Conservation (phyloP, 805 yeast genomes). For the Schizosaccharomyces octosporus region DNA sequence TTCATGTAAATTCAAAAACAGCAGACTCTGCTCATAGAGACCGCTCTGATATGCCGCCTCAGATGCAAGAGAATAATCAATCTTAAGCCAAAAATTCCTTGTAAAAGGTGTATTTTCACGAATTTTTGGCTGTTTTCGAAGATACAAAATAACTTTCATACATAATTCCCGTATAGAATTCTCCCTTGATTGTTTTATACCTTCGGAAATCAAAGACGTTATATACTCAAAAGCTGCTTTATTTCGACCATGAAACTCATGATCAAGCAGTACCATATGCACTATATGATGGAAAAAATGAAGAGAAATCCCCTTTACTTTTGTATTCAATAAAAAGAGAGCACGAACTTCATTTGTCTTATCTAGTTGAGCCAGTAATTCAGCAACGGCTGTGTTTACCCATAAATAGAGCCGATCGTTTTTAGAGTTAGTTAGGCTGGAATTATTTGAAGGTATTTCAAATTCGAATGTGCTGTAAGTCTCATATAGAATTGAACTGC, state of each 20-base stretch:
- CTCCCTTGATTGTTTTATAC: background rate
- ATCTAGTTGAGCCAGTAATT: background rate
- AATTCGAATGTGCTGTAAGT: no score
- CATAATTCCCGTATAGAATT: background rate
- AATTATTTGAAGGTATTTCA: no score
- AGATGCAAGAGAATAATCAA: constrained; percentile 9
- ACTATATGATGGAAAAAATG: background rate
- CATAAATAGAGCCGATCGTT: no score
- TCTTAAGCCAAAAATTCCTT: background rate
- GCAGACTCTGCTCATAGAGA: constrained; percentile 14
- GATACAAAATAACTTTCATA: background rate
- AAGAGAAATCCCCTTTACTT: background rate
- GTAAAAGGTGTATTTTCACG: background rate
- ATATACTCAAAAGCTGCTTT: background rate
- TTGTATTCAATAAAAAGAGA: background rate
- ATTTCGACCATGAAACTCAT: background rate
- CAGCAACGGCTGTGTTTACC: no score
- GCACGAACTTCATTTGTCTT: background rate
- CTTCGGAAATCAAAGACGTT: background rate
- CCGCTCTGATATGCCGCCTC: constrained; percentile 10
- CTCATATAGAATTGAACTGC: background rate
- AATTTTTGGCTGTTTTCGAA: background rate
- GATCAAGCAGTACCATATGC: background rate
- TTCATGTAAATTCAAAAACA: constrained; percentile 13
- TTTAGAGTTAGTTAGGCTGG: no score